Evolutionary conservation across 768 basidiomycete species (phyloP), one percentile per base, ranked within the genome.

Genomic region (Austroboletus festivus): DNA sequence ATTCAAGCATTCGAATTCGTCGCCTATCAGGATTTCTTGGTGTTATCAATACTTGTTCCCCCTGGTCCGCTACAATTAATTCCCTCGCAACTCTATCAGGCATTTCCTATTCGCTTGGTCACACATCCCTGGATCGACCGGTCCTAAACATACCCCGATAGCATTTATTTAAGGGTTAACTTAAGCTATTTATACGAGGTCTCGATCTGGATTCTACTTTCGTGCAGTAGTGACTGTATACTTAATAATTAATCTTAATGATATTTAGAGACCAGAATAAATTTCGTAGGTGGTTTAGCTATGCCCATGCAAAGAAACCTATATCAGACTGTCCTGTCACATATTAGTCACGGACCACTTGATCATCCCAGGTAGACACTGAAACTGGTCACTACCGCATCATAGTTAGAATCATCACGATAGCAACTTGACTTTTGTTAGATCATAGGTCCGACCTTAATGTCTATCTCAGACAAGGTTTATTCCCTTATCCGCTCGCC

Each of bases 101-200:
- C 73, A 8, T 72, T 84, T 50, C 77, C 84, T 3, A 79, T 86
- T 26, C 73, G 76, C 44, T 59, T 86, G 33, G 83, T 84, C 33
- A 83, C 83, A 3, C 82, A 87, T 46, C 68, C 81, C 2, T 83
- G 73, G 69, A 28, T 67, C 12, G 63, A 67, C 47, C 53, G 53
- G 38, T 53, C 56, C 24, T 69, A 42, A 69, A 33, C 7, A 15
- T 28, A 42, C 50, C 26, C 6, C 6, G n/a, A 34, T 41, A 45
- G 22, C 28, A 51, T n/a, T 37, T 58, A 56, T 56, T 58, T 53
- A 58, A 60, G n/a, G n/a, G n/a, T n/a, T n/a, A n/a, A n/a, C 6
- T 60, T 52, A 62, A 44, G 21, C 35, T 40, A 31, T 39, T 21
- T 46, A 31, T 24, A 24, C n/a, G 13, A 28, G 16, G 16, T 38